Base-by-base conservation (phyloP, 2,329 filamentous ascomycete species). In the Gaeumannomyces tritici region DNA sequence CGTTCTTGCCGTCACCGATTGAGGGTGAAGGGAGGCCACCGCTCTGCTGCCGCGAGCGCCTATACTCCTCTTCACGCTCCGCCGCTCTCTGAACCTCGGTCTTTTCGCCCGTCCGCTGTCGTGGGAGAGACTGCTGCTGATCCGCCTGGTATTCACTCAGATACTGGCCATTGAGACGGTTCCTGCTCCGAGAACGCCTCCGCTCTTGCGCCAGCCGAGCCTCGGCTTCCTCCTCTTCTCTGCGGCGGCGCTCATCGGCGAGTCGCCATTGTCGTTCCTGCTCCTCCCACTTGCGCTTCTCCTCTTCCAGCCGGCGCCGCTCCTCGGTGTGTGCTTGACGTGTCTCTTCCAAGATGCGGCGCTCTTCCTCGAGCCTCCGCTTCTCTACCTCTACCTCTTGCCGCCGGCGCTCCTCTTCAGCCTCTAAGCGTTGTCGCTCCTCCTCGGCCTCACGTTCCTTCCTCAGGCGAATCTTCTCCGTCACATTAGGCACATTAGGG, bases 101-200 rank as follows among this genome's bases (percentile, higher is more conserved):
- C 75, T 33, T 55, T 5, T 61, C 60, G 27, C 60, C 60, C 13
- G 60, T 61, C 21, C 60, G 60, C 28, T 61, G 60, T 13, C 28
- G 42, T 42, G 47, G 47, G 28, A 61, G 47, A 11, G 15, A 15
- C 55, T 56, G 55, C 55, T 56, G 35, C 71, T 89, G 86, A 67
- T 91, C 87, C 26, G 88, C 86, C 72, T 91, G 89, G 72, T 96
- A 96, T 71, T 96, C 89, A 70, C 90, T 93, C 60, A 96, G 81
- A 68, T 88, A 93, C 71, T 96, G 92, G 2, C 92, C 92, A 64
- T 87, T 88, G 27, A 96, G 79, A 65, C 87, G 84, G 68, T 82
- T 81, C 66, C 79, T 75, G 57, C 79, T 82, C 64, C 85, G 82
- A 62, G 84, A 80, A 63, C 83, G 80, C 68, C 80, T 80, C 59